A percentile compares a stretch with the other conserved stretches of the same genome.
phyloP scores from a whole-genome alignment of 345 rosid species.

The Salix arbutifolia region DNA sequence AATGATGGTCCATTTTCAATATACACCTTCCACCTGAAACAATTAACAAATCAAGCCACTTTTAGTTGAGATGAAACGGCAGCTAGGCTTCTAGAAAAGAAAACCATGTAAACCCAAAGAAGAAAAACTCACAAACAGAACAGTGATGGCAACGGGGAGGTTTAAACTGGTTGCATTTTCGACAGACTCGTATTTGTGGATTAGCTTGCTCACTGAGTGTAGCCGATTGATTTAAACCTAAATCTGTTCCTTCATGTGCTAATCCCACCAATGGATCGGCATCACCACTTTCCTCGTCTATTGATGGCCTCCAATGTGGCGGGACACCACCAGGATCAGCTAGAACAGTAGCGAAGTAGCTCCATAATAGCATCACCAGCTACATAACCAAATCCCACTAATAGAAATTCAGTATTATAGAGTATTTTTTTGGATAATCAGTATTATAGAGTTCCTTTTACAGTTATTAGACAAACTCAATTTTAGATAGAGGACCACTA shows the following conservation, averaged over 20 bases:
- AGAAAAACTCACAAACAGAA: conserved; percentile 63
- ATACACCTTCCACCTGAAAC: conserved; percentile 31
- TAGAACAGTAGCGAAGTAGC: conserved; percentile 65
- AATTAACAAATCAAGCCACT: conserved; percentile 22
- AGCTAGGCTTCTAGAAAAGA: neutral
- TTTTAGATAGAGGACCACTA: neutral
- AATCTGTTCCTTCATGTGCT: conserved; percentile 9
- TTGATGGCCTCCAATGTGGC: conserved; percentile 51
- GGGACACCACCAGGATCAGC: conserved; percentile 88
- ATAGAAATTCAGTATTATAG: conserved; percentile 2
- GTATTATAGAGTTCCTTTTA: neutral
- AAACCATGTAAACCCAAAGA: neutral
- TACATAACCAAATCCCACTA: conserved; percentile 25
- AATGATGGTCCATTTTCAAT: conserved; percentile 36
- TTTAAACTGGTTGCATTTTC: conserved; percentile 62
- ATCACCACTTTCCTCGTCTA: conserved; percentile 59
- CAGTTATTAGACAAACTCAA: neutral
- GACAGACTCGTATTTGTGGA: conserved; percentile 49
- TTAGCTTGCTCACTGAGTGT: conserved; percentile 26
- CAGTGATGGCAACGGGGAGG: conserved; percentile 83
- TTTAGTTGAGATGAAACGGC: conserved; percentile 8
- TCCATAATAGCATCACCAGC: conserved; percentile 74
- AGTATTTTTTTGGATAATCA: neutral
- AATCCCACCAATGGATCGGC: conserved; percentile 30
- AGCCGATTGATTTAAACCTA: conserved; percentile 19